Conservation (phyloP, 495 filamentous ascomycete species). For the Lasiosphaeria miniovina region DNA sequence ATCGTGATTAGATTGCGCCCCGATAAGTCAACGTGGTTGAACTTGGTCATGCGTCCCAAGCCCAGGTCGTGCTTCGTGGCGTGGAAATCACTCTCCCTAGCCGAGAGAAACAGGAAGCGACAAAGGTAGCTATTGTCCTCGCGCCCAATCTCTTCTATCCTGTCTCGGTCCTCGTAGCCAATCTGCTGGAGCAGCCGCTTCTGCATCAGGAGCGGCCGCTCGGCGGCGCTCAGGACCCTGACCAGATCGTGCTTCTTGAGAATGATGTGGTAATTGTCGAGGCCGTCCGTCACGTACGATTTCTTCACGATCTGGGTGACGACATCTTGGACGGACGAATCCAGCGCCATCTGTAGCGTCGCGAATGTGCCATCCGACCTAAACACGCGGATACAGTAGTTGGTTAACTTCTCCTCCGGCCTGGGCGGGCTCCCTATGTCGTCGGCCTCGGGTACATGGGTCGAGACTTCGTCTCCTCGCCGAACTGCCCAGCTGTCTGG, state of each 20-base stretch:
- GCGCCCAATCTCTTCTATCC: conserved; percentile 89
- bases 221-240: conserved; percentile 69
- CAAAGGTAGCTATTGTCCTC: conserved; percentile 97
- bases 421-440: conserved; percentile 59
- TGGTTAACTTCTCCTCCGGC: conserved; percentile 61
- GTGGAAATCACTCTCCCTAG: conserved; percentile 76
- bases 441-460: conserved; percentile 51
- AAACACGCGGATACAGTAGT: conserved; percentile 95
- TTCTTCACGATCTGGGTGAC: conserved; percentile 83
- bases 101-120: conserved; percentile 89
- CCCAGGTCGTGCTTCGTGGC: conserved; percentile 63
- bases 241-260: conserved; percentile 90
- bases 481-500: conserved; percentile 93
- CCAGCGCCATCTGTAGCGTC: conserved; percentile 75
- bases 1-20: conserved; percentile 94
- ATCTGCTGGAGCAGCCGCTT: conserved; percentile 89
- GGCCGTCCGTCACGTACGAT: conserved; percentile 81
- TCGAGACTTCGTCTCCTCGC: conserved; percentile 56
- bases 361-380: conserved; percentile 90
- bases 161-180: conserved; percentile 83
- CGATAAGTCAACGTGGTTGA: conserved; percentile 87
- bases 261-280: conserved; percentile 93
- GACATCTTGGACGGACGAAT: conserved; percentile 80
- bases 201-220: conserved; percentile 87
- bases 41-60: conserved; percentile 77